These are phyloP conservation scores for Lichtheimia hyalospora DNA, from an alignment of 371 early-diverging fungal species.

Conservation along the genomic window DNA sequence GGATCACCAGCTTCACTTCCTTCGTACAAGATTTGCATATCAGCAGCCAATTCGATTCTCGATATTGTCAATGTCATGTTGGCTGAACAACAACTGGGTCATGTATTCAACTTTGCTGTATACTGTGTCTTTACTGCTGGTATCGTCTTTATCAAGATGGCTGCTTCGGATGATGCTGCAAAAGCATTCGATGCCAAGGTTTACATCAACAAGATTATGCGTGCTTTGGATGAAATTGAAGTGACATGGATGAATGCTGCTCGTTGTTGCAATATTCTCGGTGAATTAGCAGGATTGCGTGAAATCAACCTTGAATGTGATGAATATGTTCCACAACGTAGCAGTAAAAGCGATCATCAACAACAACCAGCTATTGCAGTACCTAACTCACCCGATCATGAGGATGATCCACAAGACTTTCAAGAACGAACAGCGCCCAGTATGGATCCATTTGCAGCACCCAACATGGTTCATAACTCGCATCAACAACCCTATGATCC, in stretches of 20 bases:
- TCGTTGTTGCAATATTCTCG: constrained; percentile 22
- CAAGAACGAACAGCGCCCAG: constrained; percentile 10
- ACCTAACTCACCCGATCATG: constrained; percentile 1
- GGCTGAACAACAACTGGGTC: constrained; percentile 11
- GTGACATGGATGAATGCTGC: constrained; percentile 24
- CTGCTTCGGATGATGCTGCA: constrained; percentile 8
- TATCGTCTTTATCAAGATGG: constrained; percentile 22
- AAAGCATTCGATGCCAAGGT: constrained; percentile 19
- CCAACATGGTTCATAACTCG: constrained; percentile 20
- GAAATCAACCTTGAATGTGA: constrained; percentile 25
- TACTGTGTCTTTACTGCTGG: constrained; percentile 25
- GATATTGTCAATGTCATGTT: constrained; percentile 33
- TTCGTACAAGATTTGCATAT: constrained; percentile 40
- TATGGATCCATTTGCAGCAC: constrained; percentile 34
- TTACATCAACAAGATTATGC: constrained; percentile 30
- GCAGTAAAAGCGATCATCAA: neutral
- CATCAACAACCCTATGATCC: constrained; percentile 22
- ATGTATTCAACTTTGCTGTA: constrained; percentile 18
- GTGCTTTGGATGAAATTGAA: constrained; percentile 27
- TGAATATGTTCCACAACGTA: constrained; percentile 1
- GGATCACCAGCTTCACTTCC: constrained; percentile 31
- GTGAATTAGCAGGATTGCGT: constrained; percentile 24
- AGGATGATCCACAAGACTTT: constrained; percentile 1
- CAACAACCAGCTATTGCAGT: neutral
- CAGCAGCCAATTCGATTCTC: constrained; percentile 40